Conservation (phyloP, 2,329 filamentous ascomycete genomes). For the Kalmusia sp. region DNA sequence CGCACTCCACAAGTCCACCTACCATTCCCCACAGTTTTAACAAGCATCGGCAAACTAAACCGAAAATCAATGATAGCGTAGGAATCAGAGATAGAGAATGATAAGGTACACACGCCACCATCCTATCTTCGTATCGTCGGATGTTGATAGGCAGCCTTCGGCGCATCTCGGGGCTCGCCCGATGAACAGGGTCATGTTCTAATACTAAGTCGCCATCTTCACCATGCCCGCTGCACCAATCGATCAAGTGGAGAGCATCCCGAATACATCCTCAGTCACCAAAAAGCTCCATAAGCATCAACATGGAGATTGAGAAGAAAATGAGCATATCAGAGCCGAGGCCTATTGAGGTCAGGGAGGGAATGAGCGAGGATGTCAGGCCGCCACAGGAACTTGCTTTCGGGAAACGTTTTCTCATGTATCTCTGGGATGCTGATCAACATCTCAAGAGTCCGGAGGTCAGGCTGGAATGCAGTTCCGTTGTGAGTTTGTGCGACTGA, state of each 20-base stretch:
- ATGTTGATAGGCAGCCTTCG: background rate
- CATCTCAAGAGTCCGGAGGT: background rate
- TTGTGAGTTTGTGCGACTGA: background rate
- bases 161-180: background rate
- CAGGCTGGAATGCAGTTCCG: background rate
- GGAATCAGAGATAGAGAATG: background rate
- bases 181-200: background rate
- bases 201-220: no score
- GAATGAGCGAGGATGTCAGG: background rate
- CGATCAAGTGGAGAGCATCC: no score
- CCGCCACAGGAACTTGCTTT: background rate
- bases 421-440: background rate
- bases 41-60: background rate
- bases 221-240: no score
- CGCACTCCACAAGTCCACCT: no score
- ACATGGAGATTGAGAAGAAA: slow-evolving; percentile 1
- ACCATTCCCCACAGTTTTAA: background rate
- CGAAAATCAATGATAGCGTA: background rate
- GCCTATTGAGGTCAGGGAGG: background rate
- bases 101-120: background rate
- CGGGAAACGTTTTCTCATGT: background rate
- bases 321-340: background rate
- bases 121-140: background rate
- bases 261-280: no score
- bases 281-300: no score